Evolutionary conservation across 2,329 filamentous ascomycete species (phyloP).

Genomic region (Helotiales sp.): DNA sequence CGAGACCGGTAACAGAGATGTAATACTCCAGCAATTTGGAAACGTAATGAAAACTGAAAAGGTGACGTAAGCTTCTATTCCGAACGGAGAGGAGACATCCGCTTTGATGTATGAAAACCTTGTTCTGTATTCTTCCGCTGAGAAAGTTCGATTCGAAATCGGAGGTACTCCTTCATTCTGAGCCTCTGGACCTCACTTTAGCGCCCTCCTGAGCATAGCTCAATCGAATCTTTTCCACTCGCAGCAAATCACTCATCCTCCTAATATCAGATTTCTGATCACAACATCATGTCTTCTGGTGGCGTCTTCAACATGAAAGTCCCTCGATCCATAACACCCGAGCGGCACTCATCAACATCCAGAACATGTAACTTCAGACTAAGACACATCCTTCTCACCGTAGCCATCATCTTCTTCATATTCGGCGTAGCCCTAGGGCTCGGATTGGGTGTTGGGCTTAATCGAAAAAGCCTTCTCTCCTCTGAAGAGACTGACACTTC

Average conservation of each 20-base stretch:
- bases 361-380: background rate
- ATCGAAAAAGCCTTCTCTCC: background rate
- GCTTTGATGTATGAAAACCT: no score
- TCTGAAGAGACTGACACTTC: background rate
- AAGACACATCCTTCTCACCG: background rate
- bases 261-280: no score
- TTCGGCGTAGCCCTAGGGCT: background rate
- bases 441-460: background rate
- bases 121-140: no score
- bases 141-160: background rate
- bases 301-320: background rate
- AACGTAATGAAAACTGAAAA: background rate
- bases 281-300: conserved; percentile 4
- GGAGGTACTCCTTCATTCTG: no score
- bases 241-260: no score
- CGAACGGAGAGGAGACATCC: background rate
- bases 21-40: background rate
- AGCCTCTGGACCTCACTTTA: background rate
- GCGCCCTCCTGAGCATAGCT: background rate
- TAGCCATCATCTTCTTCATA: background rate
- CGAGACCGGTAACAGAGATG: no score
- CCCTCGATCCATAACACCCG: background rate
- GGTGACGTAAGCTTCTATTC: background rate
- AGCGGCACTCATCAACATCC: background rate
- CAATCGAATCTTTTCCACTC: background rate